Conservation (phyloP, 768 basidiomycete species). For the Lactarius psammicola region DNA sequence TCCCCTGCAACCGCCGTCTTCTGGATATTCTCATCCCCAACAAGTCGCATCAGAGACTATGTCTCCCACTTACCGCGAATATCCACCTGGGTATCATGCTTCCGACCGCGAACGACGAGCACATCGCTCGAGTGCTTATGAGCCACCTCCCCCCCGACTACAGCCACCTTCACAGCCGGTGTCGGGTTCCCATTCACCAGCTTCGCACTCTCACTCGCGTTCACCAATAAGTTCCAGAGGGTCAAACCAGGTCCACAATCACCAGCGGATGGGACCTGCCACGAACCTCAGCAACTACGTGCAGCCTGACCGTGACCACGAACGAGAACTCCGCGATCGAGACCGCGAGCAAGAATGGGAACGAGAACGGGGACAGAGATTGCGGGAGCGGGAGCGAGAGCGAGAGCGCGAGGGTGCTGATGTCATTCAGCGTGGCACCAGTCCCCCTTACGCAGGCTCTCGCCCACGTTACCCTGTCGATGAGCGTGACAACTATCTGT, state of each 20-base stretch:
- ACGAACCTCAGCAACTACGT: slow-evolving; percentile 49
- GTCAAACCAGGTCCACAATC: slow-evolving; percentile 50
- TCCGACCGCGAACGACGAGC: slow-evolving; percentile 20
- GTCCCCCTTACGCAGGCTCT: slow-evolving; percentile 24
- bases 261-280: slow-evolving; percentile 66
- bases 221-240: slow-evolving; percentile 36
- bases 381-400: slow-evolving; percentile 30
- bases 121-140: slow-evolving; percentile 20
- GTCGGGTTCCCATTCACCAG: slow-evolving; percentile 26
- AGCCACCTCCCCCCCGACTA: slow-evolving; percentile 11
- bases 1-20: slow-evolving; percentile 25
- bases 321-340: slow-evolving; percentile 43
- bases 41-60: slow-evolving; percentile 26
- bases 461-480: slow-evolving; percentile 31
- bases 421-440: slow-evolving; percentile 12
- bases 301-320: slow-evolving; percentile 51
- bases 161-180: slow-evolving; percentile 18
- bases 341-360: slow-evolving; percentile 35
- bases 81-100: slow-evolving; percentile 15
- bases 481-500: slow-evolving; percentile 28
- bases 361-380: slow-evolving; percentile 41
- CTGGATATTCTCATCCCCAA: slow-evolving; percentile 22
- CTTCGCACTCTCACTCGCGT: slow-evolving; percentile 50
- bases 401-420: slow-evolving; percentile 19
- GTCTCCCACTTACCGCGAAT: slow-evolving; percentile 27